A percentile compares a stretch with the other conserved stretches of the same genome.
These are phyloP conservation scores for Rhizophagus sp. DNA, from an alignment of 192 early-diverging fungal genomes.

Conservation along the genomic window DNA sequence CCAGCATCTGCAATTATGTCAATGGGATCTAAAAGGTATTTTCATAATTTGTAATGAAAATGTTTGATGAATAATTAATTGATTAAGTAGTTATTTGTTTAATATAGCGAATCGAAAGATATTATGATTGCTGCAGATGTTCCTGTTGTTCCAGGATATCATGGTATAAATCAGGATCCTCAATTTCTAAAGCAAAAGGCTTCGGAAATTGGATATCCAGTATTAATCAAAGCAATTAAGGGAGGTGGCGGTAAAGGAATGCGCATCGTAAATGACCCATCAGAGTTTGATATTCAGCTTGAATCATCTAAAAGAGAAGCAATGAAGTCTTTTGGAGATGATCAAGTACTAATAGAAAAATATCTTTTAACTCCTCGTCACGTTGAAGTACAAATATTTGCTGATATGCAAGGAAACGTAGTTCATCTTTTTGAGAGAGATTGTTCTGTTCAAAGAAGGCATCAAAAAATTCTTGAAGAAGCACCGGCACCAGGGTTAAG, in stretches of 20 bases:
- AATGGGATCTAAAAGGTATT: constrained; percentile 88
- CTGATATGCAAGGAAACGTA: constrained; percentile 82
- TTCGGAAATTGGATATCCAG: constrained; percentile 87
- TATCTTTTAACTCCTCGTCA: constrained; percentile 86
- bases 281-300: constrained; percentile 86
- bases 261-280: constrained; percentile 78
- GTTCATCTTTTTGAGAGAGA: constrained; percentile 96
- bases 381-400: constrained; percentile 96
- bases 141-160: constrained; percentile 92
- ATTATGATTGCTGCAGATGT: constrained; percentile 91
- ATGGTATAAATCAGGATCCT: constrained; percentile 83
- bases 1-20: constrained; percentile 82
- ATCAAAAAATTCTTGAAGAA: constrained; percentile 97
- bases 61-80: background rate
- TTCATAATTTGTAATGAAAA: background rate
- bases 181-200: constrained; percentile 73
- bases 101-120: constrained; percentile 77
- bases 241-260: constrained; percentile 99
- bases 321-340: constrained; percentile 88
- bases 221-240: constrained; percentile 96
- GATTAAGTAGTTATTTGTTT: background rate
- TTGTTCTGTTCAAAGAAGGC: constrained; percentile 91
- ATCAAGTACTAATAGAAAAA: constrained; percentile 89
- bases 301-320: constrained; percentile 84
- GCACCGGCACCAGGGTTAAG: constrained; percentile 88